A percentile compares a stretch with the other conserved stretches of the same genome.
phyloP scores from a whole-genome alignment of 106 monocot species.

The Dioscorea zingiberensis region DNA sequence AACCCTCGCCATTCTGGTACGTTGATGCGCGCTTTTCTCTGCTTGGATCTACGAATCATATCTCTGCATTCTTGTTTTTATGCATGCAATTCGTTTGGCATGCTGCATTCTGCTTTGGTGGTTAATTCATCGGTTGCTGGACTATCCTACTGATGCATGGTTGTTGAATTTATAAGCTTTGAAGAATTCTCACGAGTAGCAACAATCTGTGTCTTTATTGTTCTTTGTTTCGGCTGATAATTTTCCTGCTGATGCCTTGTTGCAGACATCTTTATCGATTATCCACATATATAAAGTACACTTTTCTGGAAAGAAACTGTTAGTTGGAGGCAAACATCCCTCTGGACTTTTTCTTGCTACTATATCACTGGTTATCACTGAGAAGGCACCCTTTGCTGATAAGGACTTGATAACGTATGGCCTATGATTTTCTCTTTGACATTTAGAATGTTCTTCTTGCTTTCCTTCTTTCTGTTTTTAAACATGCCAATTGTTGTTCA shows the following conservation, averaged over 20 bases:
- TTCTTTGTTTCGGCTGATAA: no score
- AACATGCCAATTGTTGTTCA: constrained; percentile 11
- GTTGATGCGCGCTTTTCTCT: no score
- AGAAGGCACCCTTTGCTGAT: constrained; percentile 68
- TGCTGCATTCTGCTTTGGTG: no score
- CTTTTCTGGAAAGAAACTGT: constrained; percentile 60
- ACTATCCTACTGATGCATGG: no score
- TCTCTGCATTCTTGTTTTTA: no score
- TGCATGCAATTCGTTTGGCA: no score
- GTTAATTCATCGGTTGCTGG: no score
- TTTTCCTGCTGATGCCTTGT: not conserved
- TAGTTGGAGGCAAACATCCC: constrained; percentile 70
- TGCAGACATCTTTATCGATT: constrained; percentile 73
- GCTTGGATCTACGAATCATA: no score
- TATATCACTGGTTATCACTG: constrained; percentile 63
- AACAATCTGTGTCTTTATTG: no score
- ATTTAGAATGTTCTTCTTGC: not conserved
- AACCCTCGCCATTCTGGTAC: constrained; percentile 70
- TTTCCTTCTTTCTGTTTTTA: constrained; percentile 1
- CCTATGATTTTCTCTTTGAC: no score
- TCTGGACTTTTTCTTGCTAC: constrained; percentile 63
- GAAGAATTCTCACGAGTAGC: no score
- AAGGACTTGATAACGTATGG: constrained; percentile 55
- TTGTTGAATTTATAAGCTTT: no score
- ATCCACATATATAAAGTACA: constrained; percentile 84